Conservation (phyloP, 257 asterid species). For the Solanum virginianum region DNA sequence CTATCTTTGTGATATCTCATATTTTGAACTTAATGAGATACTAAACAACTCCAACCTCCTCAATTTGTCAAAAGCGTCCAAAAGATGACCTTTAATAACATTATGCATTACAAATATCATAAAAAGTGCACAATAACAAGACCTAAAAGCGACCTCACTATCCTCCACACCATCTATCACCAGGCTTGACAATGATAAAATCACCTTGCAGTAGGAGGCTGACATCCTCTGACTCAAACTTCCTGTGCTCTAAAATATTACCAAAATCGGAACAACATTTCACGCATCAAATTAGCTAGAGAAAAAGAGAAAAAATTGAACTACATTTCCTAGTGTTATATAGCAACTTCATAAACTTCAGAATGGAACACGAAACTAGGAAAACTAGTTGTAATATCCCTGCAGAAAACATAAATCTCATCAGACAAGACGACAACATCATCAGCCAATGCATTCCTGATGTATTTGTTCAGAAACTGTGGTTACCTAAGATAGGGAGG, state of each 20-base stretch:
- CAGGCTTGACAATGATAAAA: not conserved
- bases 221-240: too few relatives aligned
- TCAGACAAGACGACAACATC: not conserved
- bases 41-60: too few relatives aligned
- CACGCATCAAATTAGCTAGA: not conserved
- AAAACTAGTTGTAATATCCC: constrained; percentile 85
- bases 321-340: constrained; percentile 11
- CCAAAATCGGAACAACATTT: not conserved
- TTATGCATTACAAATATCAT: too few relatives aligned
- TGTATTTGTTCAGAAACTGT: accelerated
- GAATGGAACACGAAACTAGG: constrained; percentile 84
- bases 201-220: not conserved
- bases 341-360: constrained; percentile 77
- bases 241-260: not conserved
- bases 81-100: too few relatives aligned
- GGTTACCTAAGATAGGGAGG: constrained; percentile 75
- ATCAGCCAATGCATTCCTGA: not conserved
- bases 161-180: not conserved
- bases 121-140: not conserved
- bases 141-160: not conserved
- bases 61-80: too few relatives aligned
- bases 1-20: too few relatives aligned
- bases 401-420: constrained; percentile 5
- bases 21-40: too few relatives aligned
- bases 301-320: not conserved